phyloP scores from a whole-genome alignment of 345 rosid genomes.

The Arabidopsis suecica region DNA sequence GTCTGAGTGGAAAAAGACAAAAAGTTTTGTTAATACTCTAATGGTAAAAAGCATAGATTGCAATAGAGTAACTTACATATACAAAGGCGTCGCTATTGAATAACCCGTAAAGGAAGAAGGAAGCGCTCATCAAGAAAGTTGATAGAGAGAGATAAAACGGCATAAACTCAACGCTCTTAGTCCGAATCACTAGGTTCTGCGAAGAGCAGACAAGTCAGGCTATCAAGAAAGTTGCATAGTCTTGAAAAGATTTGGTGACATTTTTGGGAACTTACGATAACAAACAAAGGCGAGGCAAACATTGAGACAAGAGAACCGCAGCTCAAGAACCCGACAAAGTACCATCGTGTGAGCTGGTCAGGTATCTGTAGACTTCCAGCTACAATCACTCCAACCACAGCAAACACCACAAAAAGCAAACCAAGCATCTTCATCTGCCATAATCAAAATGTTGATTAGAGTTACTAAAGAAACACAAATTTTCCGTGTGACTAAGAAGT shows the following conservation, averaged over 20 bases:
- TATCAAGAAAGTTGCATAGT: slow-evolving; percentile 26
- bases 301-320: slow-evolving; percentile 75
- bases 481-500: neutral
- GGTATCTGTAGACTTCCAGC: slow-evolving; percentile 67
- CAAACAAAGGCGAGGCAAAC: slow-evolving; percentile 92
- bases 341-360: slow-evolving; percentile 49
- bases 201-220: neutral
- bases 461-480: neutral
- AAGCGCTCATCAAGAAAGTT: slow-evolving; percentile 83
- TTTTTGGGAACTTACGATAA: slow-evolving; percentile 64
- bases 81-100: slow-evolving; percentile 69
- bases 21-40: slow-evolving; percentile 22
- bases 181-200: slow-evolving; percentile 81
- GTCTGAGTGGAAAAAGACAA: slow-evolving; percentile 52
- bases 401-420: slow-evolving; percentile 58
- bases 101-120: slow-evolving; percentile 72
- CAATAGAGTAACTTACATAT: slow-evolving; percentile 55
- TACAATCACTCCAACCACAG: slow-evolving; percentile 53
- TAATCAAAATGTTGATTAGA: slow-evolving; percentile 8
- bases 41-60: neutral
- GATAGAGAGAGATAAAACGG: slow-evolving; percentile 89
- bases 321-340: slow-evolving; percentile 69
- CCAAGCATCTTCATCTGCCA: slow-evolving; percentile 68
- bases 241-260: neutral
- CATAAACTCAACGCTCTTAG: slow-evolving; percentile 90